These are phyloP conservation scores for Colletotrichum siamense DNA, from an alignment of 2,329 filamentous ascomycete species.

Conservation along the genomic window DNA sequence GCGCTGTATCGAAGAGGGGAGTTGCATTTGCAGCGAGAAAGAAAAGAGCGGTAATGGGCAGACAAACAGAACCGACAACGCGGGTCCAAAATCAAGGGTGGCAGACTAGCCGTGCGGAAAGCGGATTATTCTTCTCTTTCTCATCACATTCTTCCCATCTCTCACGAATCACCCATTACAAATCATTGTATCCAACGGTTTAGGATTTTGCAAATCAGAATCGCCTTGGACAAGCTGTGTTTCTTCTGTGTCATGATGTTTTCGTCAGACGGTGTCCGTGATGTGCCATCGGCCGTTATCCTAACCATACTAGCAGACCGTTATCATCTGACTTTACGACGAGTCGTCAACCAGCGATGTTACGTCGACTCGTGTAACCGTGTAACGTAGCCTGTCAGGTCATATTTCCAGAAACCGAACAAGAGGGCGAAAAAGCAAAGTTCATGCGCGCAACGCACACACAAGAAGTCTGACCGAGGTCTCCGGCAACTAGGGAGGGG, in stretches of 20 bases:
- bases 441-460: not conserved
- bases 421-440: not conserved
- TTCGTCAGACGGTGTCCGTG: not conserved
- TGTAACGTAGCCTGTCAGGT: not conserved
- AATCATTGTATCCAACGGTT: not conserved
- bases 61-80: not conserved
- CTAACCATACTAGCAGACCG: not conserved
- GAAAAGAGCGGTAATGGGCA: not conserved
- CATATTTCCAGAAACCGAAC: not conserved
- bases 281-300: not conserved
- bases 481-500: not conserved
- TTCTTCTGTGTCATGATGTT: not conserved
- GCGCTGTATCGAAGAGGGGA: not conserved
- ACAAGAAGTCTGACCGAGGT: not conserved
- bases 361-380: not conserved
- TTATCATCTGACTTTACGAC: not conserved
- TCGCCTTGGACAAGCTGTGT: not conserved
- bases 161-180: slow-evolving; percentile 9
- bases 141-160: slow-evolving; percentile 16
- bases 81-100: not conserved
- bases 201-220: not conserved
- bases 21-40: slow-evolving; percentile 5
- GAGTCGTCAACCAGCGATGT: not conserved
- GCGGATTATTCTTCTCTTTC: slow-evolving; percentile 14
- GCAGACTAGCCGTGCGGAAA: slow-evolving; percentile 1